Evolutionary conservation across 2,329 filamentous ascomycete species (phyloP).

Genomic region (Fusarium nematophilum): DNA sequence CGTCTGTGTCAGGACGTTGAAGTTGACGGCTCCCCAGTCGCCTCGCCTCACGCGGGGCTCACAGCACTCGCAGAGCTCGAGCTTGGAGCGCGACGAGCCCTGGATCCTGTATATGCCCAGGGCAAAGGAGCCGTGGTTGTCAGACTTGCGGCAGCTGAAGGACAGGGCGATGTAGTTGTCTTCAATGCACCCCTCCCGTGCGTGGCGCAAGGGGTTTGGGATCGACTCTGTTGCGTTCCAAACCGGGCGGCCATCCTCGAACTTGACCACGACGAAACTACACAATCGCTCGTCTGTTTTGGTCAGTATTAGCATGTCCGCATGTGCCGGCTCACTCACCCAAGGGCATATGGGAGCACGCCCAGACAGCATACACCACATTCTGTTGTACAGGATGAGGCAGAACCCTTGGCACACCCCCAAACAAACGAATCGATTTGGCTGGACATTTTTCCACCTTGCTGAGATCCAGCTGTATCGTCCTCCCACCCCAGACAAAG

Average conservation of each 20-base stretch:
- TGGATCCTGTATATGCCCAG: conserved; percentile 25
- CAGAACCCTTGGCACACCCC: conserved; percentile 34
- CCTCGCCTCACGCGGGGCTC: conserved; percentile 9
- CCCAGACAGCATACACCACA: conserved; percentile 31
- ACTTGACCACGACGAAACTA: conserved; percentile 25
- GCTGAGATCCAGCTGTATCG: conserved; percentile 26
- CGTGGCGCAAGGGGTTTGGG: conserved; percentile 19
- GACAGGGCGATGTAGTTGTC: background rate
- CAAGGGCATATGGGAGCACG: background rate
- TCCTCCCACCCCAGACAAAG: conserved; percentile 37
- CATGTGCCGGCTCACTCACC: conserved; percentile 1
- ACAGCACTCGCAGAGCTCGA: conserved; percentile 11
- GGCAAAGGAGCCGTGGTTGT: conserved; percentile 27
- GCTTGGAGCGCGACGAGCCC: background rate
- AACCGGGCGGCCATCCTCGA: conserved; percentile 8
- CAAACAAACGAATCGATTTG: conserved; percentile 2
- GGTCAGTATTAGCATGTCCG: background rate
- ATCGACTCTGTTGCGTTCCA: conserved; percentile 18
- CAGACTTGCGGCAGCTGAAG: conserved; percentile 22
- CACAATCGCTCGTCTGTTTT: conserved; percentile 1
- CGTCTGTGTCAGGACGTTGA: conserved; percentile 31
- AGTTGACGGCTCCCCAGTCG: conserved; percentile 27
- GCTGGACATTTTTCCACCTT: conserved; percentile 5
- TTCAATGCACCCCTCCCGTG: background rate
- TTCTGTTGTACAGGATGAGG: conserved; percentile 34